These are phyloP conservation scores for Dinochytrium kinnereticum DNA, from an alignment of 371 early-diverging fungal species.

Conservation along the genomic window DNA sequence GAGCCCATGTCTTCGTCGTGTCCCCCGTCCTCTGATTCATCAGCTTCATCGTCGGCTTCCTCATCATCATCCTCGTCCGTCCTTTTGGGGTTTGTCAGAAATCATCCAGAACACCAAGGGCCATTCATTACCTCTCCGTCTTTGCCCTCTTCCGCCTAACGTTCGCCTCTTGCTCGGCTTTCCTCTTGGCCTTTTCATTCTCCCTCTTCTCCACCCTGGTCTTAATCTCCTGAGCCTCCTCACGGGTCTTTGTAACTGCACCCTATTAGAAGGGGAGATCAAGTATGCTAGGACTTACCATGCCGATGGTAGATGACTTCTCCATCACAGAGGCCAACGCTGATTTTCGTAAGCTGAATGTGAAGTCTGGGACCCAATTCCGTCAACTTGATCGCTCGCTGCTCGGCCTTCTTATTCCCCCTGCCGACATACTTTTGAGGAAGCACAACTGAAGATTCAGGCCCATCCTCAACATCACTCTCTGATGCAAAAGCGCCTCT, in stretches of 20 bases:
- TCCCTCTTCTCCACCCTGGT: conserved; percentile 12
- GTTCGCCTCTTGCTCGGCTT: conserved; percentile 80
- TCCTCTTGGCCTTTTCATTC: conserved; percentile 49
- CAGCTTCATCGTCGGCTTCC: conserved; percentile 37
- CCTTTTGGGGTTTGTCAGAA: conserved; percentile 42
- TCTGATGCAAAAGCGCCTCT: conserved; percentile 85
- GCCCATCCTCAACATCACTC: conserved; percentile 92
- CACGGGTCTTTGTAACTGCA: conserved; percentile 23
- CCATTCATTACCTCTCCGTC: not conserved
- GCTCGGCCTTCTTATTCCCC: conserved; percentile 73
- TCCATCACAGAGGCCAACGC: conserved; percentile 90
- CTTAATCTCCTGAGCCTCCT: conserved; percentile 32
- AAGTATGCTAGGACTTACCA: conserved; percentile 18
- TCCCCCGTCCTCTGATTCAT: conserved; percentile 47
- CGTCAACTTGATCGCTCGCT: conserved; percentile 81
- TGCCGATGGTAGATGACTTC: conserved; percentile 84
- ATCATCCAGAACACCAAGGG: not conserved
- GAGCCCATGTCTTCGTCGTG: conserved; percentile 46
- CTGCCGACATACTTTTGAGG: conserved; percentile 80
- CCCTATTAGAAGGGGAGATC: not conserved
- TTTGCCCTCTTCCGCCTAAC: conserved; percentile 74
- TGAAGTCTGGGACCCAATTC: conserved; percentile 96
- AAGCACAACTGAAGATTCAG: conserved; percentile 75
- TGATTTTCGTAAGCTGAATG: conserved; percentile 86
- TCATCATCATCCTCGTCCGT: conserved; percentile 33